Evolutionary conservation across 441 rosid genomes (phyloP).

Genomic region (Breynia disticha): DNA sequence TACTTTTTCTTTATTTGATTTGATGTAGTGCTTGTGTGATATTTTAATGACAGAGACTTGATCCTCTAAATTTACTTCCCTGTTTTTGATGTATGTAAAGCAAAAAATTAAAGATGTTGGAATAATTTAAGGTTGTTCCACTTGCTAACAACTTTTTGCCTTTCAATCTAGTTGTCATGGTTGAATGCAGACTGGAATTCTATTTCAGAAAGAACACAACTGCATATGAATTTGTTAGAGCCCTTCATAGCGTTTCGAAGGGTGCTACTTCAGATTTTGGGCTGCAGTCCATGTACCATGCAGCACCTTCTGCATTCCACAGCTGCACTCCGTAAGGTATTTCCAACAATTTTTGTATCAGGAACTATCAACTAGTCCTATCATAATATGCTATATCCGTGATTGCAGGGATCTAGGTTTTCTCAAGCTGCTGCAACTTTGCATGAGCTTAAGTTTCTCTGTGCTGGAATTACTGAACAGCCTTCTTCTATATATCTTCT

Average conservation of each 20-base stretch:
- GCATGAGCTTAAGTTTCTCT: constrained; percentile 76
- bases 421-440: constrained; percentile 87
- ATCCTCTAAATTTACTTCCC: background rate
- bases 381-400: constrained; percentile 18
- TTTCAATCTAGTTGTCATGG: constrained; percentile 57
- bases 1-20: too few relatives aligned
- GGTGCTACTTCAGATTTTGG: constrained; percentile 74
- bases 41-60: background rate
- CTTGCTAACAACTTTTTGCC: constrained; percentile 16
- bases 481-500: constrained; percentile 53
- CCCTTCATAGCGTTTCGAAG: constrained; percentile 92
- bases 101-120: background rate
- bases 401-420: constrained; percentile 68
- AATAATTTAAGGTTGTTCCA: background rate
- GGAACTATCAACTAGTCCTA: constrained; percentile 4
- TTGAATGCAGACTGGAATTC: constrained; percentile 70
- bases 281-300: constrained; percentile 48
- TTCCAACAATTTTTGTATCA: constrained; percentile 9
- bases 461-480: constrained; percentile 37
- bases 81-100: background rate
- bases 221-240: constrained; percentile 92
- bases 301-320: constrained; percentile 91
- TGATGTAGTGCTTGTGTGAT: background rate
- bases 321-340: constrained; percentile 87
- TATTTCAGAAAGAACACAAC: constrained; percentile 56